Evolutionary conservation across 148 eudicot species (phyloP).

Genomic region (Pharnaceum exiguum): DNA sequence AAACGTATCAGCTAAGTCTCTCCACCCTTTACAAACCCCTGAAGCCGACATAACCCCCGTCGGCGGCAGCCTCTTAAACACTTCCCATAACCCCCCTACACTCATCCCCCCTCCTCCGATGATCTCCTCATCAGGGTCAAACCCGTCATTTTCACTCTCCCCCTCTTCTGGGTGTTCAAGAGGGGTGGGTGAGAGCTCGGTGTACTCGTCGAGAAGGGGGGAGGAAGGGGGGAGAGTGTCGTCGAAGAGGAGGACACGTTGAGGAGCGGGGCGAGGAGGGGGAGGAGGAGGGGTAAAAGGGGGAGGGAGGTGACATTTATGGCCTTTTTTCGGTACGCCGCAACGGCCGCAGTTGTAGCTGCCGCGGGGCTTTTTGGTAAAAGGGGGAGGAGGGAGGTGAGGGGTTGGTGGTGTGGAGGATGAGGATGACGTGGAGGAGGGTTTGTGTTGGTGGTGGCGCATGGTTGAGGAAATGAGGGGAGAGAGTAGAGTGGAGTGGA

Average conservation of each 20-base stretch:
- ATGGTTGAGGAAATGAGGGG: background rate
- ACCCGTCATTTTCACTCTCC: conserved; percentile 19
- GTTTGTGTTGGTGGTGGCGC: conserved; percentile 54
- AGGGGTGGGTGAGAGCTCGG: too few species aligned
- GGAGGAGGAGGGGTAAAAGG: conserved; percentile 16
- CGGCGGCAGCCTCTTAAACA: conserved; percentile 67
- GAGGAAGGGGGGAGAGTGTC: too few species aligned
- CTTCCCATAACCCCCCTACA: conserved; percentile 59
- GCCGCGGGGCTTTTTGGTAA: conserved; percentile 45
- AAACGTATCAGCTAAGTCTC: conserved; percentile 49
- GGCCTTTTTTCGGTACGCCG: conserved; percentile 83
- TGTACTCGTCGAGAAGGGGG: too few species aligned
- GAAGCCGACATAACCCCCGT: conserved; percentile 55
- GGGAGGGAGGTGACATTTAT: conserved; percentile 37
- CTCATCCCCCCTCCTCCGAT: conserved; percentile 38
- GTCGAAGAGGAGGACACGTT: conserved; percentile 66
- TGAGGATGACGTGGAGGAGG: conserved; percentile 30
- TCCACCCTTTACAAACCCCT: conserved; percentile 84
- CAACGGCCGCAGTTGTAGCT: conserved; percentile 85
- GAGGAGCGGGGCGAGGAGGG: conserved; percentile 21
- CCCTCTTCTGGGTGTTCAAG: too few species aligned
- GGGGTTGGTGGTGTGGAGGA: conserved; percentile 37
- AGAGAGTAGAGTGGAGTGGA: too few species aligned
- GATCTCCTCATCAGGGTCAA: conserved; percentile 25
- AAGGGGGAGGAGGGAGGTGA: conserved; percentile 27